Base-by-base conservation (phyloP, 371 early-diverging fungal species). In the Mortierella sp. region DNA sequence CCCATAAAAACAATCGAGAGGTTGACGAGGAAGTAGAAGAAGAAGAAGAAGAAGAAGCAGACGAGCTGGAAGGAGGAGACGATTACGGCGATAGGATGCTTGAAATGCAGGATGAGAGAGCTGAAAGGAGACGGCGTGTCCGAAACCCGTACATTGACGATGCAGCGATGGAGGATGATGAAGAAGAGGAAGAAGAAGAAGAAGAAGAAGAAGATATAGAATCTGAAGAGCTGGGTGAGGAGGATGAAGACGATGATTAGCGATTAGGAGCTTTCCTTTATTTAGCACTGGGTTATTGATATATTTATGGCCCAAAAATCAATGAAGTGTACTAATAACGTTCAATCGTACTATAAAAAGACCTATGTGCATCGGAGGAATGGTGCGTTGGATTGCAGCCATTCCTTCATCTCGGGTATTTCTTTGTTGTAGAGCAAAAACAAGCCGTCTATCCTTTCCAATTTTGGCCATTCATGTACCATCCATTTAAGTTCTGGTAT, bases 81-180 rank as follows among this genome's bases (percentile, higher is more conserved):
- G 65, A 74, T 10, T 69, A 83, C 22, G 51, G 40, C 1, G 70
- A 73, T 20, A 57, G 68, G 51, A 64, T 39, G 30, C 37, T 72
- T 16, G 75, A 75, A 30, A 20, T 64, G 20, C 55, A 68, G n/a
- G 81, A 75, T 8, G 76, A 80, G 57, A 59, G 66, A 26, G 43
- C 45, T 12, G 72, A 72, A 24, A 49, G 69, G 28, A 66, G 67
- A 8, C 73, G 70, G 16, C 70, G 80, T 1, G 30, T 16, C 16
- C 39, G 68, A 9, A 78, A 78, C 30, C 80, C 80, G 12, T 83
- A 65, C 22, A 78, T 83, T 58, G 78, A 59, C 20, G 59, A 68
- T 45, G 40, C 51, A 5, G 60, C 60, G 3, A 30, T 49, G 45
- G 49, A 59, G 18, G 59, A 20, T 49, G 51, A 60, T 14, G 68